Conservation (phyloP, 2,329 filamentous ascomycete species). For the Tothia fuscella region DNA sequence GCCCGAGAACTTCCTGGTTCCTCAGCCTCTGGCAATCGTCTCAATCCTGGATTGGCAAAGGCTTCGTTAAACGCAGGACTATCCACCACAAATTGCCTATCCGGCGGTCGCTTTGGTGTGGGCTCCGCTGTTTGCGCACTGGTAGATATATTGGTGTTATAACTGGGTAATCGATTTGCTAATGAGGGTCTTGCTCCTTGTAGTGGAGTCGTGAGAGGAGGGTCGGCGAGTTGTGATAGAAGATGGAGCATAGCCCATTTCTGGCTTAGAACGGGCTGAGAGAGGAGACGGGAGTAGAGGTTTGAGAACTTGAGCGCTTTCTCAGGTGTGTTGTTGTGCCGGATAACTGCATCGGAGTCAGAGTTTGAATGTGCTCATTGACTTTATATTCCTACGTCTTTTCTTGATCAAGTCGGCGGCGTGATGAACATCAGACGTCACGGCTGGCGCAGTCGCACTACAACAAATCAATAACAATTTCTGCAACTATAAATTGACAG, state of each 20-base stretch:
- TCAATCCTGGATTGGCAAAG: constrained; percentile 34
- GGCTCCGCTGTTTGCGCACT: constrained; percentile 6
- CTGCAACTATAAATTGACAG: background rate
- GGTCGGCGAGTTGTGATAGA: constrained; percentile 47
- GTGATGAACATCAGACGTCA: constrained; percentile 71
- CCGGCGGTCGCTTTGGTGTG: constrained; percentile 11
- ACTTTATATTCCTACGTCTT: constrained; percentile 47
- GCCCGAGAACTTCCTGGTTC: constrained; percentile 4
- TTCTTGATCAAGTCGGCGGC: constrained; percentile 86
- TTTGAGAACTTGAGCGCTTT: constrained; percentile 79
- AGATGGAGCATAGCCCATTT: constrained; percentile 97
- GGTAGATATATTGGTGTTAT: background rate
- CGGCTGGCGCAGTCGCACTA: constrained; percentile 35
- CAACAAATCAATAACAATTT: constrained; percentile 17
- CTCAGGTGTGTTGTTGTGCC: constrained; percentile 59
- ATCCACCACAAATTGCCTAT: constrained; percentile 12
- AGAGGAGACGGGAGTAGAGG: constrained; percentile 76
- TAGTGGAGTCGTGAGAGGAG: constrained; percentile 29
- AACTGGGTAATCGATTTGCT: constrained; percentile 1
- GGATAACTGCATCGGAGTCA: constrained; percentile 43
- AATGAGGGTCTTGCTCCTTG: constrained; percentile 7
- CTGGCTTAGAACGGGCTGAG: constrained; percentile 82
- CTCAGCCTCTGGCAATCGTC: constrained; percentile 21
- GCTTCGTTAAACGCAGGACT: constrained; percentile 33
- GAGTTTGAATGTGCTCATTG: background rate